Evolutionary conservation across 1,284 basidiomycete genomes (phyloP), one percentile per base, ranked within the genome.

Genomic region (Malassezia arunalokei): DNA sequence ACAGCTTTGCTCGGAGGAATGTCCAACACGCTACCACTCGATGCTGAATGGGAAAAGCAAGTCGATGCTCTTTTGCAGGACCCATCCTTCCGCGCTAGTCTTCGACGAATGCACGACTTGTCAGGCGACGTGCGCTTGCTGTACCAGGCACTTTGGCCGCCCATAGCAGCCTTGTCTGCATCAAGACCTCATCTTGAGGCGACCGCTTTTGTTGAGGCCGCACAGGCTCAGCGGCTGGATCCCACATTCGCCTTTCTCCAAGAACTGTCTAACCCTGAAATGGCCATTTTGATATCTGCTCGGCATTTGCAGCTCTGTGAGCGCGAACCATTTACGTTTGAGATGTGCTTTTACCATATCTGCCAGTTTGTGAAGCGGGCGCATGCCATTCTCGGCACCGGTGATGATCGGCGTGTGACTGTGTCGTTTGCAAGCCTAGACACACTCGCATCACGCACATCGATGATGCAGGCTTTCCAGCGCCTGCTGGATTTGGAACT

Each of bases 301-400:
- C 66, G 65, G 41, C 69, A 72, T n/a, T 49, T 72, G 0, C 60
- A 63, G 42, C 55, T 58, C 3, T 57, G 60, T 14, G 66, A 65
- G 38, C 57, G 62, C 8, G 37, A 43, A n/a, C 53, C 63, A n/a
- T 72, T 72, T 53, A 72, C 68, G 48, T 71, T 71, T 45, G 69
- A 70, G 51, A 68, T 71, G 66, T 59, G 57, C 30, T 65, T 64
- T 32, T 58, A 65, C 38, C 64, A 69, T 33, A 41, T 71, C 0
- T 31, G 51, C 5, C 57, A 63, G 3, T 72, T 69, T 42, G 68
- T 52, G 15, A 30, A 47, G 30, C 46, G 54, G 20, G 35, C 43
- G 9, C 44, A 50, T 24, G 35, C 48, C 8, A 49, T 59, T 17
- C 11, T 55, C n/a, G 49, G 39, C 2, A 28, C 27, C 20, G 27